A percentile compares a stretch with the other conserved stretches of the same genome.
phyloP scores from a whole-genome alignment of 495 filamentous ascomycete species.

The Glonium stellatum region DNA sequence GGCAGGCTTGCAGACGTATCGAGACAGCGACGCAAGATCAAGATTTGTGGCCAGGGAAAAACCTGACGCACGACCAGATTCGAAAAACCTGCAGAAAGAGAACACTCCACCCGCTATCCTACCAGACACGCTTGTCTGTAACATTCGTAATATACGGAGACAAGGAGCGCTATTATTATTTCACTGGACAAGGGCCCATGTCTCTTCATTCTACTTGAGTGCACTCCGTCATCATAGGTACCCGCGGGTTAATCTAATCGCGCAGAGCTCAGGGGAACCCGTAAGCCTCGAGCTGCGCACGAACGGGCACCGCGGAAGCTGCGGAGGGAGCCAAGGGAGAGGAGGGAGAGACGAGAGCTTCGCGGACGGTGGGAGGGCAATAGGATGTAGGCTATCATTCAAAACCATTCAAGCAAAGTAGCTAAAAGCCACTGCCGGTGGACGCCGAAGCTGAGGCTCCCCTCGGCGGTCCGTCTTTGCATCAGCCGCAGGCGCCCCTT shows the following conservation, averaged over 20 bases:
- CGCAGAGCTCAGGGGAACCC: not conserved
- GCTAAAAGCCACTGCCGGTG: not conserved
- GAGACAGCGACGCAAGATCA: too few relatives aligned
- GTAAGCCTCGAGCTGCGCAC: too few relatives aligned
- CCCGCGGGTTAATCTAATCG: not conserved
- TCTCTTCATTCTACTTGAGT: not conserved
- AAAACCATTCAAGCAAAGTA: not conserved
- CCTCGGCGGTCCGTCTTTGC: not conserved
- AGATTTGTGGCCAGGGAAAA: too few relatives aligned
- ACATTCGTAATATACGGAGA: not conserved
- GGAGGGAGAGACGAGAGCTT: not conserved
- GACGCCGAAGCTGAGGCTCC: not conserved
- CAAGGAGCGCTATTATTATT: not conserved
- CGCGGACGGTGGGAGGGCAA: not conserved
- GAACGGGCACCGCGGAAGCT: not conserved
- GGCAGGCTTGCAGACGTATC: too few relatives aligned
- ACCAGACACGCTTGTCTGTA: too few relatives aligned
- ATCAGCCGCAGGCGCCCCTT: conserved; percentile 6
- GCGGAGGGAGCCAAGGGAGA: not conserved
- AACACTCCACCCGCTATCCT: too few relatives aligned
- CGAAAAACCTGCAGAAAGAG: too few relatives aligned
- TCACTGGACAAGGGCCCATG: not conserved
- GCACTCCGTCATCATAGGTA: not conserved
- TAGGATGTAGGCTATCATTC: not conserved
- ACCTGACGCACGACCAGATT: too few relatives aligned